Conservation (phyloP, 2,329 filamentous ascomycete genomes). For the Akanthomyces lecanii region DNA sequence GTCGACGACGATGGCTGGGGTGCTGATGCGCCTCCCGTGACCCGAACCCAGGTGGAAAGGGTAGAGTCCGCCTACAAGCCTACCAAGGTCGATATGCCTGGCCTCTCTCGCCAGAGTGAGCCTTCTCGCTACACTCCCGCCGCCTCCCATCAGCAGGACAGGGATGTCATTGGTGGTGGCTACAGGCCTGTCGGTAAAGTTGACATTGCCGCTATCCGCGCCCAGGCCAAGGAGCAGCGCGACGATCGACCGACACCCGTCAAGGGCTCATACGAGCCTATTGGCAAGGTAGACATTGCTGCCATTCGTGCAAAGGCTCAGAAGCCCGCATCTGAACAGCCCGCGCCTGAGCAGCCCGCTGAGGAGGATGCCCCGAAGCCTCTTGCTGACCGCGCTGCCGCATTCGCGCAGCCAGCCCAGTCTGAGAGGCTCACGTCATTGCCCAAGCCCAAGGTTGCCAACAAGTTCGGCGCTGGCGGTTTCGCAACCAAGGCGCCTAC, state of each 20-base stretch:
- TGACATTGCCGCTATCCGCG: constrained; percentile 89
- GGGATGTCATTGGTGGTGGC: constrained; percentile 72
- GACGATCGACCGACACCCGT: constrained; percentile 81
- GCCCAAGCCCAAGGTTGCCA: constrained; percentile 92
- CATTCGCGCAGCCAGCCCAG: constrained; percentile 57
- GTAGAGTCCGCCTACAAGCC: constrained; percentile 91
- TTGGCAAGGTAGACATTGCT: constrained; percentile 95
- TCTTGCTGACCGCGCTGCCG: constrained; percentile 70
- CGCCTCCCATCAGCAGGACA: constrained; percentile 37
- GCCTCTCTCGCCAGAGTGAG: constrained; percentile 71
- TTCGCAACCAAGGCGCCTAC: constrained; percentile 91
- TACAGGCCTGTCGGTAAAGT: constrained; percentile 97
- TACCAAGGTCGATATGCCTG: constrained; percentile 89
- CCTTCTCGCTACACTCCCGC: constrained; percentile 56
- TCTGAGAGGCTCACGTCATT: constrained; percentile 80
- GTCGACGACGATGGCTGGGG: constrained; percentile 92
- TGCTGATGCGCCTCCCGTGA: constrained; percentile 84
- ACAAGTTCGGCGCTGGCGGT: constrained; percentile 71
- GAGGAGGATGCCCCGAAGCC: constrained; percentile 48
- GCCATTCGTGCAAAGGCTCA: constrained; percentile 84
- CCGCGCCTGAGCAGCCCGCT: constrained; percentile 24
- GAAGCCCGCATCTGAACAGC: constrained; percentile 47
- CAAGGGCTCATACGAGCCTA: constrained; percentile 89
- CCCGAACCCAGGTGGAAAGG: constrained; percentile 82
- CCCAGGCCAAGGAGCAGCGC: constrained; percentile 61